phyloP scores from a whole-genome alignment of 306 rosid genomes.

The Dalbergia cultrata region DNA sequence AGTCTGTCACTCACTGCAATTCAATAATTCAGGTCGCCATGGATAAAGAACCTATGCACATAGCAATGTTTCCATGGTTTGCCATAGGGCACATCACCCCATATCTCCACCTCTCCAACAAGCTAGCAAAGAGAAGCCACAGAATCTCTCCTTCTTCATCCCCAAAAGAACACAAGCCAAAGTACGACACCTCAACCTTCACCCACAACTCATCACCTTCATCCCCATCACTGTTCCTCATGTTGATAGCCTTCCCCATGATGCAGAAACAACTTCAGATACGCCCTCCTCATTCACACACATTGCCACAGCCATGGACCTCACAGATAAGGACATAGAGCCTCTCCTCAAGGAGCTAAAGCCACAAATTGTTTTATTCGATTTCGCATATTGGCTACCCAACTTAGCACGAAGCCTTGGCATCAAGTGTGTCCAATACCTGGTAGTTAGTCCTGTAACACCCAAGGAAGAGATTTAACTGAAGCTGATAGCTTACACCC shows the following conservation, averaged over 20 bases:
- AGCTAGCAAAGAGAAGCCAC: conserved; percentile 38
- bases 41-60: conserved; percentile 3
- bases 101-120: conserved; percentile 40
- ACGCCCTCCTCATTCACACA: conserved; percentile 28
- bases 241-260: no score
- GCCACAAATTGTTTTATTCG: conserved; percentile 46
- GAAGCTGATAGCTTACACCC: neutral
- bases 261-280: no score
- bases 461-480: neutral
- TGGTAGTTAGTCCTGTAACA: conserved; percentile 14
- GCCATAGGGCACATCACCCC: conserved; percentile 37
- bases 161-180: no score
- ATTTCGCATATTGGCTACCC: conserved; percentile 44
- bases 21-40: neutral
- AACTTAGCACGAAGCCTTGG: conserved; percentile 30
- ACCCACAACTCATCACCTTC: no score
- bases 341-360: conserved; percentile 22
- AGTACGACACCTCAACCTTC: no score
- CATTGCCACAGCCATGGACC: conserved; percentile 42
- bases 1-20: no score
- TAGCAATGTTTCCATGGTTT: conserved; percentile 47
- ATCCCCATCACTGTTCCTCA: no score
- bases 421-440: conserved; percentile 41
- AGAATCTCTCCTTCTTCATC: no score
- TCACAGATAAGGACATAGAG: conserved; percentile 30